Conservation (phyloP, 192 early-diverging fungal genomes). For the Chytriomyces confervae region DNA sequence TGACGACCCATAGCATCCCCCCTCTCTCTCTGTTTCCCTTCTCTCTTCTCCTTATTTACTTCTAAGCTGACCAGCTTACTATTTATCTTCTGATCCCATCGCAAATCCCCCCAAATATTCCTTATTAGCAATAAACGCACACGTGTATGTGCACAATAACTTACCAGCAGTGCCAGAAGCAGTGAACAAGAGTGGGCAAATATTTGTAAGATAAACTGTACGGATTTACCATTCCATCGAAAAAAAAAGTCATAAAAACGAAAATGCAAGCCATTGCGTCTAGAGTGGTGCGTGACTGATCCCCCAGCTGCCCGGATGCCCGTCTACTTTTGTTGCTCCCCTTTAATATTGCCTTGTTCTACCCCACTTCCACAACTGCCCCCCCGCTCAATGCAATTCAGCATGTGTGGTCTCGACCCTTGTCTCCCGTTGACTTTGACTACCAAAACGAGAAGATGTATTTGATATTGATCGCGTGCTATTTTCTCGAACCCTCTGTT, state of each 20-base stretch:
- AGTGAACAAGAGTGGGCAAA: background rate
- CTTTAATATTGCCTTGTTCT: too few relatives aligned
- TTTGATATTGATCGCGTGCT: background rate
- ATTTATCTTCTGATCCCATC: background rate
- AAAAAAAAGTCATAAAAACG: background rate
- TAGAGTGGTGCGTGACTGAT: conserved; percentile 6
- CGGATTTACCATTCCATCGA: background rate
- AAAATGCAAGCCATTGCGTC: conserved; percentile 19
- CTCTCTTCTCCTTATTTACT: too few relatives aligned
- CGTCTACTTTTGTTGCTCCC: background rate
- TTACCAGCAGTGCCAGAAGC: background rate
- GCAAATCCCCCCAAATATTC: background rate
- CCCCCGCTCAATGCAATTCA: too few relatives aligned
- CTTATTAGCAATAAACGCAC: background rate
- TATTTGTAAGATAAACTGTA: background rate
- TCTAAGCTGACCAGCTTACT: background rate
- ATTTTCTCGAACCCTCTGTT: background rate
- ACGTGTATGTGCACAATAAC: background rate
- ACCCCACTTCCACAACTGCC: too few relatives aligned
- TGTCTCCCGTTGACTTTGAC: background rate
- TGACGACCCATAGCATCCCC: too few relatives aligned
- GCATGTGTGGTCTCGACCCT: background rate
- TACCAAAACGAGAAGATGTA: background rate
- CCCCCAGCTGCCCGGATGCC: background rate
- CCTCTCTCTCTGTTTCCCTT: too few relatives aligned